Base-by-base conservation (phyloP, 208 protist genomes). In the Leishmania aethiopica region DNA sequence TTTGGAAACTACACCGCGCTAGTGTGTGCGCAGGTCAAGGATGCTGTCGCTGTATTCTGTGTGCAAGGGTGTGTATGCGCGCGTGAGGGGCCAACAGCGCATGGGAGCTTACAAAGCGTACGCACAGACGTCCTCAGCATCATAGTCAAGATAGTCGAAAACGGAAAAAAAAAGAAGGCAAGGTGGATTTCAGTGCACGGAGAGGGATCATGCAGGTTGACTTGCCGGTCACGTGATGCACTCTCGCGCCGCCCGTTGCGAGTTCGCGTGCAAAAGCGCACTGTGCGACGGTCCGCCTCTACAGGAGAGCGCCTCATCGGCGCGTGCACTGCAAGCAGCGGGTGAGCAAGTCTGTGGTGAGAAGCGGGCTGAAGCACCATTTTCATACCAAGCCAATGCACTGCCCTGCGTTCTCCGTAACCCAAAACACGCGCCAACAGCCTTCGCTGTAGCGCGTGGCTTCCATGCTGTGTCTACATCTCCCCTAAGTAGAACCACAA, bases 41-140 rank as follows among this genome's bases (percentile, higher is more conserved):
- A 53, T 74, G 70, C 3, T 35, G 70, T 74, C 40, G 67, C 28
- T 74, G 25, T 74, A 74, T 55, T 28, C n/a, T 55, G 70, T 35
- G 42, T 40, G 45, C 45, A 51, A 47, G 70, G 47, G 28, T 13
- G 3, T 37, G 70, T 19, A 19, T 19, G 40, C 51, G 25, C 45
- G 45, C 45, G 42, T 45, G 28, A 55, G 17, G 70, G 45, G 70
- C 8, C 47, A n/a, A 74, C 45, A 74, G 45, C 45, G 37, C 6
- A 55, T 40, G 67, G 40, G 47, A 51, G 55, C 45, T 45, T 72
- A n/a, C 19, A 37, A 51, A 55, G 40, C 45, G 40, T 74, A 53
- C 42, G 28, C 22, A 74, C 40, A 51, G n/a, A 25, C 28, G 70
- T 2, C 45, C 42, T 32, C 37, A 53, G 42, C 42, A 37, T 51